Evolutionary conservation across 208 protist species (phyloP).

Genomic region (Kentomonas sorsogonicus): DNA sequence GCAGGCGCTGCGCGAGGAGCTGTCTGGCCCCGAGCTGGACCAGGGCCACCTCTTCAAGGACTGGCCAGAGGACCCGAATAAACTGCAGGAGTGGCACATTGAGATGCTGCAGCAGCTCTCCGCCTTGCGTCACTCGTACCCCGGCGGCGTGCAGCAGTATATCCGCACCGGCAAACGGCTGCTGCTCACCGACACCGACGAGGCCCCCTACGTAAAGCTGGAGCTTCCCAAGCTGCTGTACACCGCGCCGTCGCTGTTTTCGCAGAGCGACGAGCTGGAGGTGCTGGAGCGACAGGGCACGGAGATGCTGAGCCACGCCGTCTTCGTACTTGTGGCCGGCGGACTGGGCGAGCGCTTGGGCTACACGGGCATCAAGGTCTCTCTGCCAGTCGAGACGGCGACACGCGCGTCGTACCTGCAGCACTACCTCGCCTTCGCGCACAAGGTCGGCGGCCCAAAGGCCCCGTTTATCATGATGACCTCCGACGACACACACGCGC

Average conservation of each 20-base stretch:
- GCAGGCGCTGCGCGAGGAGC: constrained; percentile 41
- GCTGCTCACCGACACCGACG: constrained; percentile 20
- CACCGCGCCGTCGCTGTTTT: constrained; percentile 45
- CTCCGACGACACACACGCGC: constrained; percentile 86
- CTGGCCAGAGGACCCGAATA: constrained; percentile 33
- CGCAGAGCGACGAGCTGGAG: constrained; percentile 15
- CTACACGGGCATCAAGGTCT: constrained; percentile 86
- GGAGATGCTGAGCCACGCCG: constrained; percentile 34
- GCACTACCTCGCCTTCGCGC: constrained; percentile 68
- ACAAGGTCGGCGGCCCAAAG: constrained; percentile 25
- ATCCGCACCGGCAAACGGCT: constrained; percentile 69
- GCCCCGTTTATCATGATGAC: constrained; percentile 93
- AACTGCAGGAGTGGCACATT: constrained; percentile 39
- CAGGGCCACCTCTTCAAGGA: constrained; percentile 66
- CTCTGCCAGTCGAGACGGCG: constrained; percentile 81
- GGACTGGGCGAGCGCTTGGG: constrained; percentile 92
- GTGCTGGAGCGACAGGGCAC: constrained; percentile 40
- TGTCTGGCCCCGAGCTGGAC: constrained; percentile 34
- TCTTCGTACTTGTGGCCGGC: constrained; percentile 90
- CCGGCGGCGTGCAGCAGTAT: constrained; percentile 78
- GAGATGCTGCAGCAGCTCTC: constrained; percentile 50
- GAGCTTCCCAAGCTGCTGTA: constrained; percentile 63
- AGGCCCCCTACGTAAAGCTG: constrained; percentile 18
- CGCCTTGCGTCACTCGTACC: constrained; percentile 45
- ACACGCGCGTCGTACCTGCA: constrained; percentile 75